A percentile compares a stretch with the other conserved stretches of the same genome.
phyloP scores from a whole-genome alignment of 352 stramenopile species.

The Phytophthora hibernalis region DNA sequence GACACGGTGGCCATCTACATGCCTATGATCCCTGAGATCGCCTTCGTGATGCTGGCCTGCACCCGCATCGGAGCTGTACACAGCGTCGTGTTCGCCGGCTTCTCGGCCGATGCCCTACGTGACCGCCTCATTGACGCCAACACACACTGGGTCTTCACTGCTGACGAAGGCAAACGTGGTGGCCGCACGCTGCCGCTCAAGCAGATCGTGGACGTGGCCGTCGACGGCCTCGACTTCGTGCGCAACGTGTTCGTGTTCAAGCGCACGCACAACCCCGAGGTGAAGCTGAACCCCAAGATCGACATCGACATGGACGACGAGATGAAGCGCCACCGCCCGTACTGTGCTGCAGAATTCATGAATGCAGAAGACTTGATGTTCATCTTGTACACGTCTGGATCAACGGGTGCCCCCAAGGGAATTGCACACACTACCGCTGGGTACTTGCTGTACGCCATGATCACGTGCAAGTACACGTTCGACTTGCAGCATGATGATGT shows the following conservation, averaged over 20 bases:
- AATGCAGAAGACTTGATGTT: constrained; percentile 97
- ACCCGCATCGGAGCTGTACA: constrained; percentile 97
- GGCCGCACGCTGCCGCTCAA: constrained; percentile 95
- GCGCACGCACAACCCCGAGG: constrained; percentile 75
- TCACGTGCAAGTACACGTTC: constrained; percentile 95
- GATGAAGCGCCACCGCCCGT: constrained; percentile 90
- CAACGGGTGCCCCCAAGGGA: constrained; percentile 96
- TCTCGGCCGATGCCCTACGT: constrained; percentile 94
- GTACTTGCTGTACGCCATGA: constrained; percentile 95
- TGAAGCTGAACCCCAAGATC: constrained; percentile 78
- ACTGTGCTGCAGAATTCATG: constrained; percentile 96
- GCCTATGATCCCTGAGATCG: constrained; percentile 98
- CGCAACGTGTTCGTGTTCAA: constrained; percentile 97
- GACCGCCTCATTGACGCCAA: constrained; percentile 95
- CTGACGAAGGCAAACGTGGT: constrained; percentile 93
- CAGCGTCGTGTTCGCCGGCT: constrained; percentile 97
- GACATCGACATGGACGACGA: constrained; percentile 96
- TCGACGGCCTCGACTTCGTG: constrained; percentile 91
- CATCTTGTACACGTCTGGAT: constrained; percentile 98
- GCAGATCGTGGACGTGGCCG: constrained; percentile 94
- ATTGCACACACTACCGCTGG: constrained; percentile 96
- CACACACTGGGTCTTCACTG: constrained; percentile 93
- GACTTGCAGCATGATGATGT: constrained; percentile 94
- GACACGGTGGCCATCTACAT: constrained; percentile 99
- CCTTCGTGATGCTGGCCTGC: constrained; percentile 98